Evolutionary conservation across 129 eudicot species (phyloP).

Genomic region (Chrysanthemum makinoi): DNA sequence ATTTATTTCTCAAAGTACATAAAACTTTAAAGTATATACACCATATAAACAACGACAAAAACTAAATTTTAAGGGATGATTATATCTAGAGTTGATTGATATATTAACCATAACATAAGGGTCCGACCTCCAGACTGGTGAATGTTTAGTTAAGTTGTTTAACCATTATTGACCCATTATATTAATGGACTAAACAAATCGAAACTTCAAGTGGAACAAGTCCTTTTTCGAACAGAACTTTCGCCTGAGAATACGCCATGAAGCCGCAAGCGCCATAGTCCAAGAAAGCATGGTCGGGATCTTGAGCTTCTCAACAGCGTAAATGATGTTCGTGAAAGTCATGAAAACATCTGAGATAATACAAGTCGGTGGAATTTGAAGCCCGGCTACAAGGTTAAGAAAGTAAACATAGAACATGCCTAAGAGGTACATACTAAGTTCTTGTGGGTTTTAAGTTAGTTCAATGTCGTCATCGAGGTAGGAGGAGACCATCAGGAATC

Average conservation of each 20-base stretch:
- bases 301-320: neutral
- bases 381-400: slow-evolving; percentile 15
- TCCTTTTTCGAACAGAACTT: slow-evolving; percentile 25
- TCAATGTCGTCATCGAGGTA: neutral
- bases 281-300: slow-evolving; percentile 16
- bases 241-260: slow-evolving; percentile 21
- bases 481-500: slow-evolving; percentile 49
- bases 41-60: no score
- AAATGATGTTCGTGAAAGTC: slow-evolving; percentile 21
- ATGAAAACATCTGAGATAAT: slow-evolving; percentile 37
- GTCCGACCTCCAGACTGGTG: no score
- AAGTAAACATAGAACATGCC: slow-evolving; percentile 25
- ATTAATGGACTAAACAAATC: neutral
- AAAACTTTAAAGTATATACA: no score
- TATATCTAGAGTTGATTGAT: no score
- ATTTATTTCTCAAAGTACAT: no score
- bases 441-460: neutral
- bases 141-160: no score
- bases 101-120: no score
- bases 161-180: no score
- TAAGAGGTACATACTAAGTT: neutral
- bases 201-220: slow-evolving; percentile 33
- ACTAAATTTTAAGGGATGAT: no score
- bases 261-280: slow-evolving; percentile 25
- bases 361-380: slow-evolving; percentile 33